Conservation (phyloP, 2,329 filamentous ascomycete genomes). For the Westerdykella ornata region DNA sequence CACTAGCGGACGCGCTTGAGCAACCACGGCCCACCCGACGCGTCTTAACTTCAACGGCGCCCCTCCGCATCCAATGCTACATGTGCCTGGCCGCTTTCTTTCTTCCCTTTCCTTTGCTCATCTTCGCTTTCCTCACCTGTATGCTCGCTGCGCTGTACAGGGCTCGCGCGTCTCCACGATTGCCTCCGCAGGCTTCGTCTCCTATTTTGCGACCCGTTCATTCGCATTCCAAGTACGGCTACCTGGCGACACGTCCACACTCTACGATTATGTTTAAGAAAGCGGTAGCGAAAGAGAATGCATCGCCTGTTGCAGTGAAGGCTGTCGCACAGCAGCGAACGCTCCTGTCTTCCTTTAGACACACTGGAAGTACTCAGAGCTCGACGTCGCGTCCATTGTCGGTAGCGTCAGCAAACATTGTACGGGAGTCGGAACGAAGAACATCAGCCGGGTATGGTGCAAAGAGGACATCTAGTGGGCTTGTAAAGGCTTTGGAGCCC, state of each 20-base stretch:
- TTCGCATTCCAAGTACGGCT: constrained; percentile 9
- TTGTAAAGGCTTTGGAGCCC: constrained; percentile 39
- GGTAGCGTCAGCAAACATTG: constrained; percentile 26
- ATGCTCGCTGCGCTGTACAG: constrained; percentile 30
- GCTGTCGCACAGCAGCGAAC: constrained; percentile 23
- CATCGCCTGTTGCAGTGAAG: constrained; percentile 24
- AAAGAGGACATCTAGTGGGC: constrained; percentile 44
- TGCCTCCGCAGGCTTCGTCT: constrained; percentile 22
- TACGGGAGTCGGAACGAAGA: constrained; percentile 21
- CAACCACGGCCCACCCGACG: constrained; percentile 4
- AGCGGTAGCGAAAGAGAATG: constrained; percentile 37
- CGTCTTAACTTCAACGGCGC: constrained; percentile 12
- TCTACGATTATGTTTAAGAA: constrained; percentile 35
- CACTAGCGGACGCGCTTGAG: neutral
- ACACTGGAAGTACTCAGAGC: constrained; percentile 30
- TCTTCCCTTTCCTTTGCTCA: constrained; percentile 20
- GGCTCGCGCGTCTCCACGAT: constrained; percentile 31
- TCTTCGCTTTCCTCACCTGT: constrained; percentile 29
- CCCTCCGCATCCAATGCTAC: constrained; percentile 2
- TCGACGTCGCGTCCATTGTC: constrained; percentile 28
- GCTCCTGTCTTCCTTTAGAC: constrained; percentile 37
- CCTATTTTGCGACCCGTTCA: constrained; percentile 15
- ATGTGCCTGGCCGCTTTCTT: constrained; percentile 17
- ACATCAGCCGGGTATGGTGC: constrained; percentile 26
- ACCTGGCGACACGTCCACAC: constrained; percentile 15